phyloP scores from a whole-genome alignment of 192 early-diverging fungal species.

The Paraglomus occultum region DNA sequence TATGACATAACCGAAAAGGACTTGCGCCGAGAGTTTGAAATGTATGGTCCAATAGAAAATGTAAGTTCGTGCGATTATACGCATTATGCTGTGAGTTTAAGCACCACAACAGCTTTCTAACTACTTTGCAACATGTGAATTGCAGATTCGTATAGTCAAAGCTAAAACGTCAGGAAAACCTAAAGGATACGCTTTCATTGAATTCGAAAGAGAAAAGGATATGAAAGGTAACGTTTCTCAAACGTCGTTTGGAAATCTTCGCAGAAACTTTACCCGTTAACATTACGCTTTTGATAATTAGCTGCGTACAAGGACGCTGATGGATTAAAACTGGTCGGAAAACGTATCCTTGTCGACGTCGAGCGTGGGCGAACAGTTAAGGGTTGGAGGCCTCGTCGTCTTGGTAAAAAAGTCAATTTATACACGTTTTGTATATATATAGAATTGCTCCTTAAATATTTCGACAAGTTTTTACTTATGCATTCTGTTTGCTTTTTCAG shows the following conservation, averaged over 20 bases:
- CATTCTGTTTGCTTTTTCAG: constrained; percentile 23
- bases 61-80: constrained; percentile 56
- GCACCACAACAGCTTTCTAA: neutral
- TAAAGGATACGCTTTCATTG: constrained; percentile 94
- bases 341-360: constrained; percentile 89
- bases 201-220: constrained; percentile 80
- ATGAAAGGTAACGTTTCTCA: constrained; percentile 29
- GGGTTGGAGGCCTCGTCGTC: constrained; percentile 86
- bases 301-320: constrained; percentile 86
- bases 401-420: constrained; percentile 43
- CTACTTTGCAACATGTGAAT: neutral
- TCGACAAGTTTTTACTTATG: neutral
- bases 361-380: constrained; percentile 96
- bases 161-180: constrained; percentile 64
- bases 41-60: constrained; percentile 77
- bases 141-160: constrained; percentile 69
- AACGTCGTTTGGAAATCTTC: neutral
- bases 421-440: neutral
- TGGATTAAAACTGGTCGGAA: constrained; percentile 79
- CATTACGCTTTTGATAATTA: constrained; percentile 8
- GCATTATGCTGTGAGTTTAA: neutral
- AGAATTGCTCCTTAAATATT: neutral
- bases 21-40: constrained; percentile 72
- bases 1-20: constrained; percentile 77
- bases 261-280: neutral